A percentile compares a stretch with the other conserved stretches of the same genome.
Conservation (phyloP, 139 green algal genomes). For the Parachlorella kessleri region DNA sequence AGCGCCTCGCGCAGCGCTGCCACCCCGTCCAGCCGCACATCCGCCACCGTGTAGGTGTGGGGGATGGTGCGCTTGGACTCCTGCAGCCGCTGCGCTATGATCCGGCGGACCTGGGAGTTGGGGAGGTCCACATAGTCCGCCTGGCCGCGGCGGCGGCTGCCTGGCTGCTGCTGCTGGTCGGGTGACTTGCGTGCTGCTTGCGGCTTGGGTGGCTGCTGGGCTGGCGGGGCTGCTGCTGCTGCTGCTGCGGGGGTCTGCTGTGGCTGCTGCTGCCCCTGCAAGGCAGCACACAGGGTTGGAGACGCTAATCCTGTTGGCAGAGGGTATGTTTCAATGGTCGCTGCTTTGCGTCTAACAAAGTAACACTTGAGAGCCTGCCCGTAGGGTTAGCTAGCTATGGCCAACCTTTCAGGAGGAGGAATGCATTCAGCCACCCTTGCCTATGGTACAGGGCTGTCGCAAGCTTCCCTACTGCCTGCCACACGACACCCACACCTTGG, state of each 20-base stretch:
- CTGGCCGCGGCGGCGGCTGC: conserved; percentile 8
- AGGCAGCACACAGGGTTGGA: no score
- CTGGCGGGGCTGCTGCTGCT: no score
- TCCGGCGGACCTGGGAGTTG: conserved; percentile 77
- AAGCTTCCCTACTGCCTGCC: no score
- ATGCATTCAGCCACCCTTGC: no score
- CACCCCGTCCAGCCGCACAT: conserved; percentile 72
- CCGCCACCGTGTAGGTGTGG: conserved; percentile 71
- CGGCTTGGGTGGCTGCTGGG: no score
- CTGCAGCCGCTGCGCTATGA: conserved; percentile 89
- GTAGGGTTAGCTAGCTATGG: no score
- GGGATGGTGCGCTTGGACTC: conserved; percentile 89
- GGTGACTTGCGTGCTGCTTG: no score
- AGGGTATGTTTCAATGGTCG: neutral
- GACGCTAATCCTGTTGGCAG: no score
- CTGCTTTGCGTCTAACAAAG: neutral
- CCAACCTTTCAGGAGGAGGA: no score
- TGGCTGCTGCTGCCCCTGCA: conserved; percentile 19
- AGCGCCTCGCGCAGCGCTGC: conserved; percentile 58
- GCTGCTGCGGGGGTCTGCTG: conserved; percentile 22
- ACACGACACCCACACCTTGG: no score
- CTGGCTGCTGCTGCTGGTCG: conserved; percentile 23
- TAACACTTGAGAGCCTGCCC: no score
- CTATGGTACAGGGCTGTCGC: no score
- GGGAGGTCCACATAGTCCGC: conserved; percentile 68